Conservation (phyloP, 1,284 basidiomycete species). For the Cystobasidium pallidum region DNA sequence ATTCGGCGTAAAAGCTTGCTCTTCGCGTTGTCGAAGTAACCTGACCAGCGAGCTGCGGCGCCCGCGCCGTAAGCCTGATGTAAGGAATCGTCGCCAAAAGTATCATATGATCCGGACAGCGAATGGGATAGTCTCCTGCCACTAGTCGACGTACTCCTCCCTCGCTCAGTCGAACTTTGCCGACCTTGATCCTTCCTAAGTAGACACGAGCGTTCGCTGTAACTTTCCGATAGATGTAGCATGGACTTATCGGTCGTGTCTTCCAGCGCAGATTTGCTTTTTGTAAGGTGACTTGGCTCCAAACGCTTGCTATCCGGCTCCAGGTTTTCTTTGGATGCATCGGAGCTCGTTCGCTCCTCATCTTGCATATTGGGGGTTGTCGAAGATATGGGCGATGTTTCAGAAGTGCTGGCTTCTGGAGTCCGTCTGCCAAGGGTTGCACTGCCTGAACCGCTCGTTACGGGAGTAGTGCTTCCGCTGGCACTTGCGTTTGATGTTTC, state of each 20-base stretch:
- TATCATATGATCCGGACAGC: neutral
- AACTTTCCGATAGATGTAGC: constrained; percentile 11
- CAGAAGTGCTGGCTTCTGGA: constrained; percentile 5
- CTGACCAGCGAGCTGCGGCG: constrained; percentile 10
- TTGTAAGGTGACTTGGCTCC: neutral
- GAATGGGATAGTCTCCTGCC: neutral
- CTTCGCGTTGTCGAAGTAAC: constrained; percentile 13
- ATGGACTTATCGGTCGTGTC: neutral
- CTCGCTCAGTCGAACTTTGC: neutral
- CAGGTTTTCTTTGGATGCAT: neutral
- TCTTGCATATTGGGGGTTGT: constrained; percentile 1
- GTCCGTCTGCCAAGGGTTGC: neutral
- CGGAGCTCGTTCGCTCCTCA: constrained; percentile 3
- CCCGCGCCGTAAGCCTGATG: neutral
- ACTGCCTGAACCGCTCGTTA: constrained; percentile 11
- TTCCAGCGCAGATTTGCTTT: constrained; percentile 9
- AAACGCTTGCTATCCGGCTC: neutral
- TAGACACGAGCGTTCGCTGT: constrained; percentile 15
- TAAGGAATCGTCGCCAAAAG: neutral
- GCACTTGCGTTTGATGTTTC: constrained; percentile 20
- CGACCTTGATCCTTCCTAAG: neutral
- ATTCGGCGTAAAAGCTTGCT: neutral
- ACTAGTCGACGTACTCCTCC: neutral
- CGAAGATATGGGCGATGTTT: neutral
- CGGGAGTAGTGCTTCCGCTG: neutral